Evolutionary conservation across 192 early-diverging fungal species (phyloP).

Genomic region (Globomyces pollinis-pini): DNA sequence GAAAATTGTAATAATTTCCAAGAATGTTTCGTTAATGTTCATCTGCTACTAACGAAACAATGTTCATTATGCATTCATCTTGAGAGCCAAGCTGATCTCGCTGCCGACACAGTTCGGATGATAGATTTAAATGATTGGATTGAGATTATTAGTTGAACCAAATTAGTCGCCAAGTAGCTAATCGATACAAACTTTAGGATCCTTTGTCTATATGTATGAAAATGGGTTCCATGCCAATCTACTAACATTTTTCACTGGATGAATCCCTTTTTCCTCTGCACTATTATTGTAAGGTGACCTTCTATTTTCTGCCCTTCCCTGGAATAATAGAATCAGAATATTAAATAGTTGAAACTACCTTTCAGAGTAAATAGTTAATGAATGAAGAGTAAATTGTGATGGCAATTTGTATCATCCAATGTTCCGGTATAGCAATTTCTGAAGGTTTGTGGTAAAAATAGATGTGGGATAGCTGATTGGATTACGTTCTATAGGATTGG

Average conservation of each 20-base stretch:
- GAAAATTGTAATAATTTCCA: background rate
- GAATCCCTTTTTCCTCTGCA: constrained; percentile 19
- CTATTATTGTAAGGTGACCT: constrained; percentile 39
- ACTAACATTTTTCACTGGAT: constrained; percentile 17
- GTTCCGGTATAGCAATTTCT: constrained; percentile 13
- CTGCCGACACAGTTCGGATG: background rate
- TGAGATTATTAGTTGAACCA: background rate
- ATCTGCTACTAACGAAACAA: background rate
- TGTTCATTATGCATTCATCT: constrained; percentile 9
- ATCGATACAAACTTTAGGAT: background rate
- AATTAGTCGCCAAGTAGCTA: constrained; percentile 9
- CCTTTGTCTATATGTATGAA: constrained; percentile 32
- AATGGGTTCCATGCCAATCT: constrained; percentile 23
- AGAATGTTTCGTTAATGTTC: constrained; percentile 1
- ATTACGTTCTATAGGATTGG: constrained; percentile 21
- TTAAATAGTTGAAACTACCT: background rate
- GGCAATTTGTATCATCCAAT: constrained; percentile 18
- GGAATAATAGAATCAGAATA: constrained; percentile 1
- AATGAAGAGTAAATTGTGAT: too few species aligned
- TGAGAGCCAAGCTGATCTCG: constrained; percentile 9
- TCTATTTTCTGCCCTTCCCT: constrained; percentile 17
- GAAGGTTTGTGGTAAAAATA: too few species aligned
- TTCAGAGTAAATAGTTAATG: too few species aligned
- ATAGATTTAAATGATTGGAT: background rate
- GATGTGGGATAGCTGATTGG: too few species aligned